Conservation (phyloP, 345 rosid genomes). For the Sonneratia alba region DNA sequence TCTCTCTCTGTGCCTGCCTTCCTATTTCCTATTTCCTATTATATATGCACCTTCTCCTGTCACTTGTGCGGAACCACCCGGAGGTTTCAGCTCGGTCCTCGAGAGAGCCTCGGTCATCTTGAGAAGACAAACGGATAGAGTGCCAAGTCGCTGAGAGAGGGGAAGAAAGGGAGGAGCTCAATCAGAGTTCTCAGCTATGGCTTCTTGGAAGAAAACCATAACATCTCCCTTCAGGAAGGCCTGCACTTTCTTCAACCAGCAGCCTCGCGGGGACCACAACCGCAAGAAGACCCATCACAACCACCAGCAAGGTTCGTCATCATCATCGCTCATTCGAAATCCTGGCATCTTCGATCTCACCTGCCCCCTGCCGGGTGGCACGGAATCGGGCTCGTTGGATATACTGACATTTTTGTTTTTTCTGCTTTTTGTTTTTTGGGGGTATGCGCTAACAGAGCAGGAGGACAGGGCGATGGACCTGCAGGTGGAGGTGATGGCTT, state of each 20-base stretch:
- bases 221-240: slow-evolving; percentile 72
- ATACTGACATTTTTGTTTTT: neutral
- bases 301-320: slow-evolving; percentile 1
- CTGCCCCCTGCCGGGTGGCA: neutral
- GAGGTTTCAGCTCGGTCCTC: neutral
- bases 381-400: neutral
- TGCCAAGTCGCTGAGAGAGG: neutral
- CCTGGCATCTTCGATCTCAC: neutral
- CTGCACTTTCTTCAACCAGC: slow-evolving; percentile 69
- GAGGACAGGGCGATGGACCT: slow-evolving; percentile 50
- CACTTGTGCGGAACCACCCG: neutral
- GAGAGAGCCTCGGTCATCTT: neutral
- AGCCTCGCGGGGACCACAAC: slow-evolving; percentile 19
- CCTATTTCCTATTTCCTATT: neutral
- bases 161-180: neutral
- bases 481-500: slow-evolving; percentile 89
- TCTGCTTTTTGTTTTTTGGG: neutral
- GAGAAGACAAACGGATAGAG: neutral
- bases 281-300: slow-evolving; percentile 29
- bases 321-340: neutral
- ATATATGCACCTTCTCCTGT: neutral
- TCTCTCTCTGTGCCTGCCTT: neutral
- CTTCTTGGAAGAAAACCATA: slow-evolving; percentile 78
- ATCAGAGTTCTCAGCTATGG: slow-evolving; percentile 21
- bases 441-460: slow-evolving; percentile 27